phyloP scores from a whole-genome alignment of 495 filamentous ascomycete genomes.

The Staphylotrichum longicolle region DNA sequence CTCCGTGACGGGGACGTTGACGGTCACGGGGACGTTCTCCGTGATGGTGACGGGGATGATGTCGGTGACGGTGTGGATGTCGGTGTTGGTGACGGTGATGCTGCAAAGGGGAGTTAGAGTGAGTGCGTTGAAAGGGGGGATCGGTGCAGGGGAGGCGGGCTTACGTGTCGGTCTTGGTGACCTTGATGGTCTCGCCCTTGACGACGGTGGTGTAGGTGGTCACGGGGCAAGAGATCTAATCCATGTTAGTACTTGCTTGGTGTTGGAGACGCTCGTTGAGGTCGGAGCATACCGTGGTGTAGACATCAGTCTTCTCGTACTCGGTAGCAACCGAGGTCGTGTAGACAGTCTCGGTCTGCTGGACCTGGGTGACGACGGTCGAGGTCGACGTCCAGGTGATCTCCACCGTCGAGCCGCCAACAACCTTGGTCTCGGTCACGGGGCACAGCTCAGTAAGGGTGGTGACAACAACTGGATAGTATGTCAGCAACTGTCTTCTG shows the following conservation, averaged over 20 bases:
- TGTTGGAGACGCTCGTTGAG: no score
- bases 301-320: constrained; percentile 42
- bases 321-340: constrained; percentile 39
- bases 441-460: constrained; percentile 45
- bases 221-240: constrained; percentile 41
- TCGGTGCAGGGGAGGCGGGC: not conserved
- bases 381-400: constrained; percentile 46
- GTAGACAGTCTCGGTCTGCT: constrained; percentile 32
- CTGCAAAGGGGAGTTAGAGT: constrained; percentile 12
- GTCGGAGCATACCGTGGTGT: constrained; percentile 32
- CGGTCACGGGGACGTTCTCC: constrained; percentile 24
- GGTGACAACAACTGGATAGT: constrained; percentile 35
- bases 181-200: constrained; percentile 39
- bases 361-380: constrained; percentile 30
- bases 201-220: constrained; percentile 44
- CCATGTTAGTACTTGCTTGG: not conserved
- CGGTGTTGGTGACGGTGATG: constrained; percentile 40
- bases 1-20: constrained; percentile 16
- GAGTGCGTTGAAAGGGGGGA: not conserved
- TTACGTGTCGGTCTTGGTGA: constrained; percentile 46
- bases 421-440: constrained; percentile 44
- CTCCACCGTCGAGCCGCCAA: constrained; percentile 42
- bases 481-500: no score
- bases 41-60: constrained; percentile 26
- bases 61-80: constrained; percentile 30